A percentile compares a stretch with the other conserved stretches of the same genome.
phyloP scores from a whole-genome alignment of 108 stramenopile genomes.

The Skeletonema costatum region DNA sequence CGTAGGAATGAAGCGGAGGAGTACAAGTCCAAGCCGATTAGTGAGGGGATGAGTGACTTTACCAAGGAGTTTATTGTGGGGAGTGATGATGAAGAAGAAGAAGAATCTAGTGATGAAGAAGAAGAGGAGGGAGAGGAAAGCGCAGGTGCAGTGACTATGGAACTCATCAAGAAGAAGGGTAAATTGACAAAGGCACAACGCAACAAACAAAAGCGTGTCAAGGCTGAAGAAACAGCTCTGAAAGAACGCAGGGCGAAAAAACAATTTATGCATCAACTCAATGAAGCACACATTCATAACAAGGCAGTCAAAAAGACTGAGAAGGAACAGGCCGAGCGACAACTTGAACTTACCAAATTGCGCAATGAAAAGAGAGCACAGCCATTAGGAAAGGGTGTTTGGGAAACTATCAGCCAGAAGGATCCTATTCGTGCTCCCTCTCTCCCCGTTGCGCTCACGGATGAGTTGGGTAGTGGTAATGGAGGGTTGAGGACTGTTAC shows the following conservation, averaged over 20 bases:
- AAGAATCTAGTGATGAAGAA: constrained; percentile 56
- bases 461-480: constrained; percentile 51
- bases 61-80: constrained; percentile 64
- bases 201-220: constrained; percentile 79
- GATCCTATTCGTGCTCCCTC: constrained; percentile 78
- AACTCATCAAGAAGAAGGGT: constrained; percentile 55
- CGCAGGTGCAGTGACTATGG: not conserved
- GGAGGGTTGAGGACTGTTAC: constrained; percentile 68
- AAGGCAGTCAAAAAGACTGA: constrained; percentile 46
- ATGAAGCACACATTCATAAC: constrained; percentile 45
- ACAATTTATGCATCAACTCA: constrained; percentile 59
- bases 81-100: constrained; percentile 55
- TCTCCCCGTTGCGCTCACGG: constrained; percentile 77
- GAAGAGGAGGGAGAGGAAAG: constrained; percentile 40
- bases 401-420: constrained; percentile 41
- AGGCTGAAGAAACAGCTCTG: constrained; percentile 52
- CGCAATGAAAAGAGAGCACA: constrained; percentile 35
- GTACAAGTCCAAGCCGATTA: constrained; percentile 55
- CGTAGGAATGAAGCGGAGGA: constrained; percentile 67
- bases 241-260: constrained; percentile 55
- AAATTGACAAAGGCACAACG: constrained; percentile 85
- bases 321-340: constrained; percentile 13
- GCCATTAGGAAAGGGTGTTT: constrained; percentile 60
- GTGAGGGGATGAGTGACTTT: constrained; percentile 69
- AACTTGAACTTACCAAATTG: constrained; percentile 31